Evolutionary conservation across 495 filamentous ascomycete genomes (phyloP).

Genomic region (Penicillium subrubescens): DNA sequence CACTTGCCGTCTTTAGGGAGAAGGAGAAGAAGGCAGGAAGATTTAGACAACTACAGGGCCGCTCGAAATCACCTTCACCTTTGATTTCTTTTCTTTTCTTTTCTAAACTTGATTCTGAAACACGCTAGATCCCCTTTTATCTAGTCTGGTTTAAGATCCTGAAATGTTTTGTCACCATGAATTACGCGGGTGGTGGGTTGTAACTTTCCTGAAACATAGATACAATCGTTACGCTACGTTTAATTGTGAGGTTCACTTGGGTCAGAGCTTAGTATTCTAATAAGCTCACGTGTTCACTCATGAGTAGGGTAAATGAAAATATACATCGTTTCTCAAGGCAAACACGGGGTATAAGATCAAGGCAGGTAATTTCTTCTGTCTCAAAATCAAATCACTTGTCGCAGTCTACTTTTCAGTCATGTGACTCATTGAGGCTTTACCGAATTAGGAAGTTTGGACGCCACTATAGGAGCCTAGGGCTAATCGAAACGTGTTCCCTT

Average conservation of each 20-base stretch:
- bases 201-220: too few relatives aligned
- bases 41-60: neutral
- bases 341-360: neutral
- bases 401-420: constrained; percentile 9
- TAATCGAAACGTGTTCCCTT: constrained; percentile 9
- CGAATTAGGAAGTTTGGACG: constrained; percentile 11
- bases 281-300: constrained; percentile 6
- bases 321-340: constrained; percentile 10
- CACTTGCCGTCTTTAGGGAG: neutral
- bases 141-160: too few relatives aligned
- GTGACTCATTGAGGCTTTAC: constrained; percentile 11
- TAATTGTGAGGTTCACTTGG: too few relatives aligned
- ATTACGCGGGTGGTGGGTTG: too few relatives aligned
- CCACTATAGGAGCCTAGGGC: constrained; percentile 7
- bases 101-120: too few relatives aligned
- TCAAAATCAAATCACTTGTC: neutral
- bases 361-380: constrained; percentile 1
- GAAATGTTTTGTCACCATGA: too few relatives aligned
- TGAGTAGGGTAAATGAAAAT: constrained; percentile 4
- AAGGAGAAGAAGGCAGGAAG: neutral
- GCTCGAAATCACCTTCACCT: neutral
- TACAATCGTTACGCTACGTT: too few relatives aligned
- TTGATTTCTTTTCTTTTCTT: too few relatives aligned
- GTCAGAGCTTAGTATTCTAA: too few relatives aligned
- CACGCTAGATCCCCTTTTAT: too few relatives aligned